Percentiles rank a stretch among this genome's conserved stretches.
phyloP scores from a whole-genome alignment of 2,329 filamentous ascomycete genomes.

The Pseudogymnoascus destructans region DNA sequence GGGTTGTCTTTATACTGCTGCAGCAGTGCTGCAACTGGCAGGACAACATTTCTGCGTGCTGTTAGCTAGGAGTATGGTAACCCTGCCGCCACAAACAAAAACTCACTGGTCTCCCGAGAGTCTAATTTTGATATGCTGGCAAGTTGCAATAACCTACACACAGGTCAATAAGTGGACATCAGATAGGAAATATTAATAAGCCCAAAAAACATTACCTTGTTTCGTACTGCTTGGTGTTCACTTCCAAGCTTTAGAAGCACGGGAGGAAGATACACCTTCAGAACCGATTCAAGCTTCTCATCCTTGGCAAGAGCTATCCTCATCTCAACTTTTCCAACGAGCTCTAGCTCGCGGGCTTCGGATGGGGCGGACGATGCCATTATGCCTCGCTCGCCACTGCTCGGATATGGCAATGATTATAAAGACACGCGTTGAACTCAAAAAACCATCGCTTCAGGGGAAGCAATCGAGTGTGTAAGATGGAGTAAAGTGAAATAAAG shows the following conservation, averaged over 20 bases:
- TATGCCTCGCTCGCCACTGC: background rate
- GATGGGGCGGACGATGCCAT: constrained; percentile 16
- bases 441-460: constrained; percentile 1
- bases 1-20: constrained; percentile 74
- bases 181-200: constrained; percentile 14
- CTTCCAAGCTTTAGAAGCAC: constrained; percentile 79
- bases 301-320: constrained; percentile 61
- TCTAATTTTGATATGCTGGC: constrained; percentile 57
- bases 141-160: constrained; percentile 48
- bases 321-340: constrained; percentile 78
- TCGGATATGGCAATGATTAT: constrained; percentile 1
- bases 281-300: constrained; percentile 62
- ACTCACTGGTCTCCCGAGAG: constrained; percentile 27
- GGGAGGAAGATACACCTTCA: constrained; percentile 68
- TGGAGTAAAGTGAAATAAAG: background rate
- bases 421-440: constrained; percentile 1
- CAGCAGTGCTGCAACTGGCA: constrained; percentile 73
- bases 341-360: constrained; percentile 62
- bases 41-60: constrained; percentile 39
- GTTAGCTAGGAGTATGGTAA: constrained; percentile 9
- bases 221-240: constrained; percentile 64
- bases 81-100: constrained; percentile 10
- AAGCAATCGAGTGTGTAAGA: background rate
- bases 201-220: constrained; percentile 42
- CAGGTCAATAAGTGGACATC: constrained; percentile 22